Evolutionary conservation across 192 early-diverging fungal species (phyloP).

Genomic region (Coemansia sp.): DNA sequence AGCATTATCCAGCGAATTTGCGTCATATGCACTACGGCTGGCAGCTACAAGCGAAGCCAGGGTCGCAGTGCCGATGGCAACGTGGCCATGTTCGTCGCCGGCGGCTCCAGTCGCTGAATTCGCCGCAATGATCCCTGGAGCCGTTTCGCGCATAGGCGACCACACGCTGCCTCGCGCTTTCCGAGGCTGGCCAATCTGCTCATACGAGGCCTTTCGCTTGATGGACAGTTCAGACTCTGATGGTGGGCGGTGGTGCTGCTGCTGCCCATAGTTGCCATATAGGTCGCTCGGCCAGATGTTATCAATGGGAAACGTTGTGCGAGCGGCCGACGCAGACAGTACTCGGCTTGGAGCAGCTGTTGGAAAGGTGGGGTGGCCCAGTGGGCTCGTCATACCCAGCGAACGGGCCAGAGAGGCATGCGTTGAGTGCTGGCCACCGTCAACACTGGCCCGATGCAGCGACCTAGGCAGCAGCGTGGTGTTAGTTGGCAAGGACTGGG

Average conservation of each 20-base stretch:
- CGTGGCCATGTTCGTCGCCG: background rate
- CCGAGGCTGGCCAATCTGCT: constrained; percentile 37
- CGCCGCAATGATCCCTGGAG: background rate
- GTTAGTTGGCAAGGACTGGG: background rate
- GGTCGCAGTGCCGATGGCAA: background rate
- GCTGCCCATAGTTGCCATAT: constrained; percentile 2
- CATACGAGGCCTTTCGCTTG: constrained; percentile 48
- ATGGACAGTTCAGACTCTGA: constrained; percentile 44
- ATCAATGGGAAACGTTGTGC: background rate
- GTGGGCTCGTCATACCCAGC: background rate
- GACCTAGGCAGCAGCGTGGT: background rate
- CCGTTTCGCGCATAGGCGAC: constrained; percentile 32
- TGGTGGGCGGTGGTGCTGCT: constrained; percentile 8
- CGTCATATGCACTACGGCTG: background rate
- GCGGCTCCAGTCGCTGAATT: background rate
- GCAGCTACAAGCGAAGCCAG: background rate
- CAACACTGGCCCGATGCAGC: background rate
- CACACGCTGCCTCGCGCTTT: constrained; percentile 32
- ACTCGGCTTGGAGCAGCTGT: background rate
- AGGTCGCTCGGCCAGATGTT: background rate
- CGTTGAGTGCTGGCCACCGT: background rate
- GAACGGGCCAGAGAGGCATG: background rate
- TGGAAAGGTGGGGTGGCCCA: background rate
- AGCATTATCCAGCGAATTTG: background rate
- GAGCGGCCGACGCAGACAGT: background rate